Evolutionary conservation across 768 basidiomycete genomes (phyloP), one percentile per base, ranked within the genome.

Genomic region (Scleroderma bovista): DNA sequence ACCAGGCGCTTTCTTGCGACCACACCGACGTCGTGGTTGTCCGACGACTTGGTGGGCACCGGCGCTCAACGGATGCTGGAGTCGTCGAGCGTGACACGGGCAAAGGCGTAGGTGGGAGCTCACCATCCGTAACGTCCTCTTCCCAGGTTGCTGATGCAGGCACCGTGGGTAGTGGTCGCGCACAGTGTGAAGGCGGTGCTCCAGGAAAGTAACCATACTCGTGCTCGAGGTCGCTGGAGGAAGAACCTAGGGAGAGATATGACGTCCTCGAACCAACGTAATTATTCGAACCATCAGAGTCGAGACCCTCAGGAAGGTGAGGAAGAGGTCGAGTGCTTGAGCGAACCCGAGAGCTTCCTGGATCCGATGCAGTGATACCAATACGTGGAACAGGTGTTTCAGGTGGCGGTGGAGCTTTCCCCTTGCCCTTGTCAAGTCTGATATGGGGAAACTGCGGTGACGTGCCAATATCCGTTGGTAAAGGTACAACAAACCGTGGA

Each of bases 1-100:
- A 47, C 71, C 63, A 32, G 60, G 84, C 50, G 66, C 66, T 22
- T 70, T 84, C 66, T 37, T 65, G 57, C 31, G 65, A 69, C 65
- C 59, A 65, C 16, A 67, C 53, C 6, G 62, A 48, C 11, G 47
- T 12, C 43, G 37, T 37, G 23, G 55, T 65, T 42, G 33, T 43
- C 13, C 56, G 63, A 17, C 43, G 37, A 43, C 50, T 59, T 34
- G n/a, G 44, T 15, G 6, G 1, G 22, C n/a, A 19, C 13, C 16
- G 48, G 17, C 16, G 20, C 32, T 17, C 46, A 23, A 23, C 26
- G 41, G 29, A 31, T 23, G 33, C 15, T 11, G 13, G 31, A 19
- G 43, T 32, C 2, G 17, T 23, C 20, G 51, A 39, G 13, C 19
- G 36, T 7, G 20, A 20, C 2, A 32, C 16, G 7, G 32, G n/a